Percentiles rank a stretch among this genome's conserved stretches.
phyloP scores from a whole-genome alignment of 2,329 filamentous ascomycete species.

The Epichloe sp. region DNA sequence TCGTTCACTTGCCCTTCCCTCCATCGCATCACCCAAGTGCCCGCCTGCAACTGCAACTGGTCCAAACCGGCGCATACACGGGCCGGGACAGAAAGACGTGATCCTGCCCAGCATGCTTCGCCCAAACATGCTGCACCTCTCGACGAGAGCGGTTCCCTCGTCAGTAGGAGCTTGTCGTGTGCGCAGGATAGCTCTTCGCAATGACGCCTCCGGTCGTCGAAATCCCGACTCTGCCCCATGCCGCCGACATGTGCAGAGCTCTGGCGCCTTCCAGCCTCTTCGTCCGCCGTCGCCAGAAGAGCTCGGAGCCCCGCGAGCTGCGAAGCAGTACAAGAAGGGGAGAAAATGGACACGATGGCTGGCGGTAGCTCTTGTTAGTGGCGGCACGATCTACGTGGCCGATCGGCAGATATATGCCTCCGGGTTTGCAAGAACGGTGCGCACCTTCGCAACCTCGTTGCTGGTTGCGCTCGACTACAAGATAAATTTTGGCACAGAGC shows the following conservation, averaged over 20 bases:
- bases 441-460: conserved; percentile 70
- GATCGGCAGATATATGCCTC: conserved; percentile 70
- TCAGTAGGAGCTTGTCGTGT: conserved; percentile 8
- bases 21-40: not conserved
- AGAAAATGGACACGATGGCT: conserved; percentile 69
- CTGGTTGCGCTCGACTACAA: conserved; percentile 88
- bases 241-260: conserved; percentile 17
- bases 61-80: not conserved
- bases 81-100: conserved; percentile 1
- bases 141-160: conserved; percentile 7
- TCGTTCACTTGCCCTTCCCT: not conserved
- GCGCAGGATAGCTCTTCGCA: conserved; percentile 2
- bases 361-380: conserved; percentile 43
- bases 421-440: conserved; percentile 61
- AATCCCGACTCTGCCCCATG: not conserved
- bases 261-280: conserved; percentile 47
- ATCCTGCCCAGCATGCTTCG: conserved; percentile 15
- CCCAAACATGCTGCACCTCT: conserved; percentile 14
- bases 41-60: not conserved
- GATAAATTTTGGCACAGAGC: conserved; percentile 78
- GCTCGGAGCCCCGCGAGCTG: conserved; percentile 59
- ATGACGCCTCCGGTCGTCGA: conserved; percentile 2
- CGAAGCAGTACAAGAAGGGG: conserved; percentile 57
- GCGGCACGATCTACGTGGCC: conserved; percentile 50
- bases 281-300: conserved; percentile 67